Base-by-base conservation (phyloP, 2,329 filamentous ascomycete genomes). In the Raffaelea deltoideospora region DNA sequence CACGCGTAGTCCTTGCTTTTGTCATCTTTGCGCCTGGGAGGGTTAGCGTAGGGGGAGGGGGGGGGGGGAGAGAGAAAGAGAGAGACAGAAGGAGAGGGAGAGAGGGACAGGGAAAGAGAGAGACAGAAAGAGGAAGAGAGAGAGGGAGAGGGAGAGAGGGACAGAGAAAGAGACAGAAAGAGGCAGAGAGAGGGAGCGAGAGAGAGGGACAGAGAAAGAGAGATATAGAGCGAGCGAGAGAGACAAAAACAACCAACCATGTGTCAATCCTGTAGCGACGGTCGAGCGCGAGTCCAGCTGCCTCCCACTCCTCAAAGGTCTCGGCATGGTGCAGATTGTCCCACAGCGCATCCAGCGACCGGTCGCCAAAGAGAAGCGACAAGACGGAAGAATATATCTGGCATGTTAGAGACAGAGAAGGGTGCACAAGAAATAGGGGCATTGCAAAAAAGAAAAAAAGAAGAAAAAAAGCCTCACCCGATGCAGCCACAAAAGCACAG, bases 1-100 rank as follows among this genome's bases (percentile, higher is more conserved):
- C 84, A 88, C 56, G 94, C 85, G 56, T 94, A 95, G 58, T 82
- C 73, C 49, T 76, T 77, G 46, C 78, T 87, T 10, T 76, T 76
- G 6, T 82, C 76, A 49, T 86, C 83, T 49, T 86, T 80, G 40
- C 86, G 80, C 82, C 82, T 85, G 47, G 15, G 29, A 10, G 32
- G 20, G 4, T 9, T 8, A 5, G n/a, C n/a, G n/a, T n/a, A n/a
- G n/a, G n/a, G n/a, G n/a, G n/a, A n/a, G n/a, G n/a, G n/a, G 15
- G 35, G 32, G 10, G 17, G 35, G 10, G 10, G 5, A 17, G 9
- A 2, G 9, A 33, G 20, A 10, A 22, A 6, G 27, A 10, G 34
- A 11, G 23, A 14, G 26, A 5, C 26, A 31, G 26, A 20, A 21
- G 20, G 23, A 32, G 17, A 20, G 18, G 30, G 22, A 6, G 19